Evolutionary conservation across 495 filamentous ascomycete genomes (phyloP).

Genomic region (Beverwykella pulmonaria): DNA sequence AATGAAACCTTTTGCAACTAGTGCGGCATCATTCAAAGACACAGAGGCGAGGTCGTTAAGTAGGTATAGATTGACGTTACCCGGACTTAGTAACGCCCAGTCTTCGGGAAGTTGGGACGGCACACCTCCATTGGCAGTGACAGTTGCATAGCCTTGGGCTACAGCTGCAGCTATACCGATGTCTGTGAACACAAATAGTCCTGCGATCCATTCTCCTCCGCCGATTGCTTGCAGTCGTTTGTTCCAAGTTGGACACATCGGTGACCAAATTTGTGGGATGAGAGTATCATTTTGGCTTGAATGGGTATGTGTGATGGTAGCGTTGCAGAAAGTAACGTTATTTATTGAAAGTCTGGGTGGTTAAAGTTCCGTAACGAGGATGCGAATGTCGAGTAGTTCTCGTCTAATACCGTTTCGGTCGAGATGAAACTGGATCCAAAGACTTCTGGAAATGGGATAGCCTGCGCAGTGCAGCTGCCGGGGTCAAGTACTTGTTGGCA

Average conservation of each 20-base stretch:
- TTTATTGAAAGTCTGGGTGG: not conserved
- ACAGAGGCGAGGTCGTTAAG: slow-evolving; percentile 42
- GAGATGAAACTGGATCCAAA: not conserved
- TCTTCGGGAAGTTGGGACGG: not conserved
- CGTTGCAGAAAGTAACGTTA: slow-evolving; percentile 50
- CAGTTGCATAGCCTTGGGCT: slow-evolving; percentile 1
- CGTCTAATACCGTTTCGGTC: not conserved
- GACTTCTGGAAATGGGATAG: slow-evolving; percentile 1
- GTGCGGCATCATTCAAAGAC: slow-evolving; percentile 27
- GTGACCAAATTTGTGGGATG: slow-evolving; percentile 46
- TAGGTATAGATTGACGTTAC: slow-evolving; percentile 38
- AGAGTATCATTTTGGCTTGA: slow-evolving; percentile 48
- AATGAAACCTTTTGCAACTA: slow-evolving; percentile 37
- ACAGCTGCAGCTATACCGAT: not conserved
- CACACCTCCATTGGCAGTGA: not conserved
- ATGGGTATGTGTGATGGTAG: slow-evolving; percentile 53
- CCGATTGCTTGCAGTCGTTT: slow-evolving; percentile 43
- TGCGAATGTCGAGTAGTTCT: not conserved
- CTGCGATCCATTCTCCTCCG: slow-evolving; percentile 22
- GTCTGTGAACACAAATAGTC: not conserved
- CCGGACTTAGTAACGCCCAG: slow-evolving; percentile 41
- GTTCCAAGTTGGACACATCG: slow-evolving; percentile 45
- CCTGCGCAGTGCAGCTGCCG: not conserved
- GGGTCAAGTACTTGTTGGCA: not conserved
- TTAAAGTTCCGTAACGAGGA: not conserved